Evolutionary conservation across 345 rosid genomes (phyloP).

Genomic region (Citrus mangshanensis): DNA sequence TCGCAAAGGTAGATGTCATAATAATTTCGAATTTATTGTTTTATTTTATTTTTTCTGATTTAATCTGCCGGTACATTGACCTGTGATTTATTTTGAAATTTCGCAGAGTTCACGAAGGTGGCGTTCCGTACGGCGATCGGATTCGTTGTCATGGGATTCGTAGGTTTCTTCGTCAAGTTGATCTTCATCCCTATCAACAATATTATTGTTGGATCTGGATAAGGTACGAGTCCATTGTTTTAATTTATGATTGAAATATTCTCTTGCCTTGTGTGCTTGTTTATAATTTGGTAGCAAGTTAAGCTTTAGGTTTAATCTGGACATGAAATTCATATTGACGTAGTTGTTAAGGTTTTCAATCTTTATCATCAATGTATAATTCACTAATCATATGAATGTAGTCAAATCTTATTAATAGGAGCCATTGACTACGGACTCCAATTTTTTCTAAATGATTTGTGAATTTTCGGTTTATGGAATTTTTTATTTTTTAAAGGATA

Average conservation of each 20-base stretch:
- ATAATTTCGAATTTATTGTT: background rate
- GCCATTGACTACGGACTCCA: background rate
- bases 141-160: slow-evolving; percentile 81
- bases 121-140: slow-evolving; percentile 84
- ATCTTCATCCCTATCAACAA: slow-evolving; percentile 75
- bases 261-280: background rate
- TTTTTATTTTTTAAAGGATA: background rate
- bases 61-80: background rate
- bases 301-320: background rate
- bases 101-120: slow-evolving; percentile 69
- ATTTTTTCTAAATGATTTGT: background rate
- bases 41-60: background rate
- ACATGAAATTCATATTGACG: background rate
- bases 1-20: slow-evolving; percentile 45
- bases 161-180: slow-evolving; percentile 73
- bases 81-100: background rate
- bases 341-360: background rate
- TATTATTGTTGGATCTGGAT: slow-evolving; percentile 35
- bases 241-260: background rate
- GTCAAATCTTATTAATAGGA: background rate
- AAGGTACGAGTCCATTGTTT: slow-evolving; percentile 1
- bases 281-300: background rate
- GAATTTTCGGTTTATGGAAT: background rate
- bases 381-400: background rate
- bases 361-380: no score